A percentile compares a stretch with the other conserved stretches of the same genome.
Conservation (phyloP, 257 asterid species). For the Scutellaria galericulata region DNA sequence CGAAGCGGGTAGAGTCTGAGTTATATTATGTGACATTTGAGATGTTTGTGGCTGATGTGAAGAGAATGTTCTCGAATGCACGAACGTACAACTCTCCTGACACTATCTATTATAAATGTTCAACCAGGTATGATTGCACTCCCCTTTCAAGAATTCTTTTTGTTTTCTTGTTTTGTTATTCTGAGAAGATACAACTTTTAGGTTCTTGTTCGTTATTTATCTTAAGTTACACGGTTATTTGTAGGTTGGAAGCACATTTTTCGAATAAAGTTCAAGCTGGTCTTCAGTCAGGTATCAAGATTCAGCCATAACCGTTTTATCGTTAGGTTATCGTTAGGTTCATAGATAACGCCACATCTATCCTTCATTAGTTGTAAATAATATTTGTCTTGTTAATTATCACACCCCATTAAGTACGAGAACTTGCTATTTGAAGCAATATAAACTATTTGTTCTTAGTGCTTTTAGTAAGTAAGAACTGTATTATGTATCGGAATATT, state of each 20-base stretch:
- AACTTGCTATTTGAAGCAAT: not conserved
- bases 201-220: not conserved
- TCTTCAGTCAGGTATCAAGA: constrained; percentile 70
- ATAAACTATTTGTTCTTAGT: too few species aligned
- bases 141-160: not conserved
- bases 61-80: constrained; percentile 91
- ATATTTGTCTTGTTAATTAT: not conserved
- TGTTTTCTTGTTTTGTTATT: constrained; percentile 2
- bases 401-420: not conserved
- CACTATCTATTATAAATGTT: constrained; percentile 84
- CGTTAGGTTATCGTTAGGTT: not conserved
- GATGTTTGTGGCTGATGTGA: constrained; percentile 87
- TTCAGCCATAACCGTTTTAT: constrained; percentile 48
- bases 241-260: constrained; percentile 83
- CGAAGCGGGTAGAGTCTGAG: constrained; percentile 93
- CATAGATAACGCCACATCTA: not conserved
- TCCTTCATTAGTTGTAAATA: not conserved
- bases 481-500: too few species aligned
- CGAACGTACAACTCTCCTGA: constrained; percentile 96
- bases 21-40: constrained; percentile 84
- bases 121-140: constrained; percentile 70
- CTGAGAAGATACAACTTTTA: not conserved
- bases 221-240: not conserved
- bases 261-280: constrained; percentile 81
- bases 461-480: too few species aligned